These are phyloP conservation scores for Ambrosiella beaveri DNA, from an alignment of 2,329 filamentous ascomycete species.

Conservation along the genomic window DNA sequence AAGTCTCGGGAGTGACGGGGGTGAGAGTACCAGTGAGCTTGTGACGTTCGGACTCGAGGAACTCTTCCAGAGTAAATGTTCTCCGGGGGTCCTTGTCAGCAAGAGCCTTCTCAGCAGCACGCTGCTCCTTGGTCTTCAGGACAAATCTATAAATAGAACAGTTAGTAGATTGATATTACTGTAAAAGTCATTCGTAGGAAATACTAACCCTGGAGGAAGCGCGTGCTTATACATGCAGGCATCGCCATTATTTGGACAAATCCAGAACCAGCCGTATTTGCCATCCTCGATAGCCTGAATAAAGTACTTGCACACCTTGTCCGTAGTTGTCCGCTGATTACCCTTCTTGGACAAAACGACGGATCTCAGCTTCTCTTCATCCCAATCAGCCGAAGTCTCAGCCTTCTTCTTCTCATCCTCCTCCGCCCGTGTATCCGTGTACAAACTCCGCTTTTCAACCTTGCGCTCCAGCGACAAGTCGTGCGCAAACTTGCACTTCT, in stretches of 20 bases:
- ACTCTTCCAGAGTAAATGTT: conserved; percentile 91
- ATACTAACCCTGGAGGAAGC: conserved; percentile 72
- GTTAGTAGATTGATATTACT: background rate
- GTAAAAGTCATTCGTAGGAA: background rate
- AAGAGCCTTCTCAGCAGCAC: conserved; percentile 84
- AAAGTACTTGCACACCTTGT: conserved; percentile 99
- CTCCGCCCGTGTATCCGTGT: conserved; percentile 62
- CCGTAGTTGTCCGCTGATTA: conserved; percentile 84
- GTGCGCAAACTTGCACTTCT: conserved; percentile 96
- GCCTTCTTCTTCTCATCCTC: conserved; percentile 67
- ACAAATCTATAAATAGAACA: conserved; percentile 49
- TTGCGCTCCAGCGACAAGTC: conserved; percentile 80
- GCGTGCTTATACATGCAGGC: conserved; percentile 98
- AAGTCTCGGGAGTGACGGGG: conserved; percentile 80
- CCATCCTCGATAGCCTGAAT: conserved; percentile 94
- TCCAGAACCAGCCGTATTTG: conserved; percentile 99
- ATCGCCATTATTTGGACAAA: conserved; percentile 87
- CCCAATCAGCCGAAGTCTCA: conserved; percentile 92
- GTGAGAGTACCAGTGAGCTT: conserved; percentile 85
- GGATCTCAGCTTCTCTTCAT: conserved; percentile 82
- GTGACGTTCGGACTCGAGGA: conserved; percentile 87
- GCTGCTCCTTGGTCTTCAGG: conserved; percentile 93
- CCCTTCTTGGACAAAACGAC: conserved; percentile 94
- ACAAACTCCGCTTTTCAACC: conserved; percentile 79
- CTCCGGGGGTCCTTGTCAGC: conserved; percentile 91